Evolutionary conservation across 108 stramenopile genomes (phyloP).

Genomic region (Nitzschia sp.): DNA sequence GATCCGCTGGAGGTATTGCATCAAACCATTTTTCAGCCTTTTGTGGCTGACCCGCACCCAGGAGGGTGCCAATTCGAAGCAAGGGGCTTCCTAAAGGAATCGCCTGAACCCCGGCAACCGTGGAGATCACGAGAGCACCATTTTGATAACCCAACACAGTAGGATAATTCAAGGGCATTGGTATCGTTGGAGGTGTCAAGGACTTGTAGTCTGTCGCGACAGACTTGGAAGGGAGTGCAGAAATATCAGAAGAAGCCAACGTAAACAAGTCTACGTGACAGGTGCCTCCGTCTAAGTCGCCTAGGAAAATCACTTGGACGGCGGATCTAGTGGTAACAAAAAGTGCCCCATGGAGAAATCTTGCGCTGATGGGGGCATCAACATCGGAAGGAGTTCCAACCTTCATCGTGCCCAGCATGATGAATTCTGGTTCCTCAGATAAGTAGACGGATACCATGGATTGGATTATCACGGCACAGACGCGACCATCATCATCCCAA

Average conservation of each 20-base stretch:
- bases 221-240: slow-evolving; percentile 18
- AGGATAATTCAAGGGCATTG: slow-evolving; percentile 67
- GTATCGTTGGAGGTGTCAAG: slow-evolving; percentile 36
- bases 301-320: slow-evolving; percentile 74
- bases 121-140: slow-evolving; percentile 77
- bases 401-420: slow-evolving; percentile 58
- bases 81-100: slow-evolving; percentile 63
- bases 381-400: slow-evolving; percentile 31
- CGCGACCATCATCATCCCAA: slow-evolving; percentile 79
- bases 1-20: slow-evolving; percentile 49
- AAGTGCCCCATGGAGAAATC: slow-evolving; percentile 78
- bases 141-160: slow-evolving; percentile 70
- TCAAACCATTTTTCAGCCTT: slow-evolving; percentile 77
- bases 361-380: slow-evolving; percentile 48
- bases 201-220: slow-evolving; percentile 16
- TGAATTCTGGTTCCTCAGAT: slow-evolving; percentile 61
- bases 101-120: slow-evolving; percentile 54
- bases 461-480: slow-evolving; percentile 69
- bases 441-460: slow-evolving; percentile 71
- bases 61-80: slow-evolving; percentile 70
- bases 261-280: slow-evolving; percentile 71
- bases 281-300: slow-evolving; percentile 53
- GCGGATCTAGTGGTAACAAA: slow-evolving; percentile 67
- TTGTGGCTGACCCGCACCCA: slow-evolving; percentile 61
- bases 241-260: slow-evolving; percentile 55